Base-by-base conservation (phyloP, 176 grass and related monocot species). In the Musa acuminata region DNA sequence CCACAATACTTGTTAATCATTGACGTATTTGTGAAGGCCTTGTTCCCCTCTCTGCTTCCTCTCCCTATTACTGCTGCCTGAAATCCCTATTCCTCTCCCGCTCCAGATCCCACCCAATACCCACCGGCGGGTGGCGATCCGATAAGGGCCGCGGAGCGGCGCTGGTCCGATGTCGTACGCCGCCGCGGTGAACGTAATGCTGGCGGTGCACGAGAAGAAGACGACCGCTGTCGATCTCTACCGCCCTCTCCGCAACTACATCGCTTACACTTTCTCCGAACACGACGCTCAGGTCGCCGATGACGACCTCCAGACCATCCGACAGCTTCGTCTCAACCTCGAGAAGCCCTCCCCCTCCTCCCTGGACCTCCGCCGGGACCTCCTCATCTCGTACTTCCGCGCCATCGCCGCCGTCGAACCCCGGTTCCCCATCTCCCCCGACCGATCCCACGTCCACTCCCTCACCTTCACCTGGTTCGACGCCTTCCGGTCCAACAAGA, bases 171-270 rank as follows among this genome's bases (percentile, higher is more conserved):
- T 75, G 72, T 29, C 72, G 16, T 58, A 55, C 10, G 13, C 20
- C 22, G 13, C 54, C 24, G 72, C 12, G 14, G 25, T 55, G 54
- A 76, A 63, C 55, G 73, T 64, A 58, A 84, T 96, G 82, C 83
- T 96, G 59, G 77, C 85, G 75, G 85, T 96, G 0, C 89, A 85
- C 64, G 89, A 92, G 82, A 96, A 96, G 89, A 96, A 88, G 71
- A 77, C 89, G 35, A 77, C 72, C 49, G 79, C 79, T 27, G 73
- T 84, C 14, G 93, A 90, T 49, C 72, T 96, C 64, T 85, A 84
- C 81, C 80, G 70, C 67, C 82, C 82, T 53, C 79, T 84, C 74
- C 79, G 80, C 75, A 81, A 92, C 62, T 89, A 92, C 92, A 84
- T 73, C 81, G 75, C 85, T 53, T 12, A 69, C 12, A 78, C 77